A percentile compares a stretch with the other conserved stretches of the same genome.
These are phyloP conservation scores for Fraxinus angustifolia DNA, from an alignment of 305 asterid genomes.

Conservation along the genomic window DNA sequence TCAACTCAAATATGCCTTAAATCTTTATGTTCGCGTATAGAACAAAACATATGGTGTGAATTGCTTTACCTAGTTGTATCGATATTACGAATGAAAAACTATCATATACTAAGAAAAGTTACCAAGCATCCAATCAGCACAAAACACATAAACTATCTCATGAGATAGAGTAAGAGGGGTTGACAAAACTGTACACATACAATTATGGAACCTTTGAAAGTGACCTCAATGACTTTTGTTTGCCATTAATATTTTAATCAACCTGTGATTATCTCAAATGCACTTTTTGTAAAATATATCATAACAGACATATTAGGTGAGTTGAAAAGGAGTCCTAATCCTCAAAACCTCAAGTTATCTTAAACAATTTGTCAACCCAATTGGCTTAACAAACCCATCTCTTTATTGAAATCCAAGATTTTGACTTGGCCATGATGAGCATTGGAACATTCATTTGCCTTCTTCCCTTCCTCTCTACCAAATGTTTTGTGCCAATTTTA, in stretches of 20 bases:
- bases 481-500: background rate
- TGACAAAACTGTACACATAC: background rate
- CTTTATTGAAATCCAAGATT: background rate
- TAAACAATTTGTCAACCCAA: constrained; percentile 6
- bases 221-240: background rate
- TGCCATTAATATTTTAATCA: background rate
- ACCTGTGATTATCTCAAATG: background rate
- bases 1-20: background rate
- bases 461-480: background rate
- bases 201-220: background rate
- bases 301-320: background rate
- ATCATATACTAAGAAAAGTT: background rate
- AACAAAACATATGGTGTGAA: background rate
- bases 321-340: background rate
- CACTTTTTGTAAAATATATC: background rate
- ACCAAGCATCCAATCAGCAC: background rate
- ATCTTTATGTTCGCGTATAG: background rate
- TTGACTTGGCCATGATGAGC: constrained; percentile 5
- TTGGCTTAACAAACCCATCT: constrained; percentile 7
- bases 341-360: background rate
- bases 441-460: background rate
- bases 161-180: background rate
- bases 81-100: background rate
- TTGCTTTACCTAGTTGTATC: background rate
- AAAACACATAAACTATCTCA: background rate